Conservation (phyloP, 2,329 filamentous ascomycete species). For the Aspergillus sp. region DNA sequence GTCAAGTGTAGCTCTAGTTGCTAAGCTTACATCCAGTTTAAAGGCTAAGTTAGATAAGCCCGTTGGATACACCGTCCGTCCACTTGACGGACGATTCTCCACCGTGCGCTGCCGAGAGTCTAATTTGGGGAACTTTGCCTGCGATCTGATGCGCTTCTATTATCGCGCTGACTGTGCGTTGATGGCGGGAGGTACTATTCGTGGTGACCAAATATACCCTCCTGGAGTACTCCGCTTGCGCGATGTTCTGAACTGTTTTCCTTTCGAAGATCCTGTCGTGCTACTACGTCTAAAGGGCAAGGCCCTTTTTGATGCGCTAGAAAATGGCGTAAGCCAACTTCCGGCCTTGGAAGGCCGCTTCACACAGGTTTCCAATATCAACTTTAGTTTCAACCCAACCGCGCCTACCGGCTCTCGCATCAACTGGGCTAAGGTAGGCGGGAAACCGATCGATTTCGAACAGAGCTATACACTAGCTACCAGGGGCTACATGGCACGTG, state of each 20-base stretch:
- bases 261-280: conserved; percentile 87
- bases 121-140: conserved; percentile 88
- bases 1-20: conserved; percentile 62
- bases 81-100: conserved; percentile 82
- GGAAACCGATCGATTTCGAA: conserved; percentile 60
- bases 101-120: conserved; percentile 76
- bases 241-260: conserved; percentile 86
- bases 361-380: conserved; percentile 82
- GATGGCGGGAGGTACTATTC: conserved; percentile 82
- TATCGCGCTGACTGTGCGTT: conserved; percentile 78
- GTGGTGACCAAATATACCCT: conserved; percentile 85
- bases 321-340: conserved; percentile 78
- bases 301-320: conserved; percentile 74
- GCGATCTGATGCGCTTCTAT: conserved; percentile 84
- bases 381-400: conserved; percentile 69
- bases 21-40: conserved; percentile 69
- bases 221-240: conserved; percentile 75
- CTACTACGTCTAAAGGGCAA: conserved; percentile 70
- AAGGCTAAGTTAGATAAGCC: conserved; percentile 77
- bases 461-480: conserved; percentile 73
- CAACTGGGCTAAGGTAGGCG: conserved; percentile 60
- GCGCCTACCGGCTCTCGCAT: conserved; percentile 63
- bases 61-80: conserved; percentile 77
- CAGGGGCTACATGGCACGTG: conserved; percentile 83
- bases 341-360: conserved; percentile 84